Evolutionary conservation across 1,284 basidiomycete genomes (phyloP).

Genomic region (Microbotryum intermedium): DNA sequence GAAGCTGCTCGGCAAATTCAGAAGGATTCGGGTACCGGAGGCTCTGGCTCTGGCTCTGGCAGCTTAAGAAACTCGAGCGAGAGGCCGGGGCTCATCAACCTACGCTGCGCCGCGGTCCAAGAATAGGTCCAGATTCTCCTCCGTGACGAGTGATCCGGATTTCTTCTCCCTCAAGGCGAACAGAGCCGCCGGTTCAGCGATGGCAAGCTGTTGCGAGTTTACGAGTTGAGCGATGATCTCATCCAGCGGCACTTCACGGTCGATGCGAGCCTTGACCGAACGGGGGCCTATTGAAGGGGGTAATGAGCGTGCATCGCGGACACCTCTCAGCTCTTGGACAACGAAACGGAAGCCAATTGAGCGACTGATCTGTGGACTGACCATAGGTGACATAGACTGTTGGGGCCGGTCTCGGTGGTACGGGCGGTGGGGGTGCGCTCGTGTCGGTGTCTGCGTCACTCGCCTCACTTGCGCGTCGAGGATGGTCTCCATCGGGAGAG

Average conservation of each 20-base stretch:
- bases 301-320: no score
- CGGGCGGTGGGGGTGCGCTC: no score
- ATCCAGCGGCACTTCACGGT: conserved; percentile 33
- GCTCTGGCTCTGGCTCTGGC: neutral
- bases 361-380: no score
- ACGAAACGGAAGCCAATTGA: no score
- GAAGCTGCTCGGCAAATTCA: neutral
- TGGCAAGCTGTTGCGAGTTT: conserved; percentile 52
- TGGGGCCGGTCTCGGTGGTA: no score
- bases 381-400: no score
- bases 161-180: conserved; percentile 76
- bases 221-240: conserved; percentile 39
- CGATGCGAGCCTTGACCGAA: conserved; percentile 34
- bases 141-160: conserved; percentile 78
- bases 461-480: no score
- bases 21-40: neutral
- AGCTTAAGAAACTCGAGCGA: no score
- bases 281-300: neutral
- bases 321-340: no score
- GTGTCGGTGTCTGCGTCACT: no score
- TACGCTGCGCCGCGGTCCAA: conserved; percentile 4
- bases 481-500: no score
- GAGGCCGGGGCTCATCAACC: neutral
- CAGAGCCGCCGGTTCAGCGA: conserved; percentile 68
- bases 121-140: conserved; percentile 55